These are phyloP conservation scores for Prunus mume DNA, from an alignment of 306 rosid species.

Conservation along the genomic window DNA sequence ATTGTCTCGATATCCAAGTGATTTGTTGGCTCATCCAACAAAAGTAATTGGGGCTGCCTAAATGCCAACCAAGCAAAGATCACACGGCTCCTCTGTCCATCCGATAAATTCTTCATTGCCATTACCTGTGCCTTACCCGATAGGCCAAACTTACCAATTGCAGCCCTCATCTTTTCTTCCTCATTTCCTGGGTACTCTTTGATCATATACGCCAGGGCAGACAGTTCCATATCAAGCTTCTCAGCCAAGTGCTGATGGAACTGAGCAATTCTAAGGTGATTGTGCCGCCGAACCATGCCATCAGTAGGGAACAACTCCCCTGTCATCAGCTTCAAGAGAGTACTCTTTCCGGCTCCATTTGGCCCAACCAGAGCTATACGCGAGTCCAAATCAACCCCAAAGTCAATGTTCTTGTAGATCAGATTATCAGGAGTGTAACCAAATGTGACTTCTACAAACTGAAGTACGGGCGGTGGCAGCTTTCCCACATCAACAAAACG, in stretches of 20 bases:
- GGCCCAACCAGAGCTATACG: constrained; percentile 97
- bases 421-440: constrained; percentile 94
- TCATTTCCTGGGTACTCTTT: constrained; percentile 92
- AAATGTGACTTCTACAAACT: constrained; percentile 86
- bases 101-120: constrained; percentile 95
- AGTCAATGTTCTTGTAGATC: constrained; percentile 81
- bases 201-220: constrained; percentile 82
- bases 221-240: constrained; percentile 80
- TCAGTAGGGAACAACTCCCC: constrained; percentile 80
- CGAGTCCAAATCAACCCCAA: constrained; percentile 94
- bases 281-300: constrained; percentile 98
- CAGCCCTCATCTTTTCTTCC: constrained; percentile 95
- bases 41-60: constrained; percentile 87
- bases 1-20: constrained; percentile 98
- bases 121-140: constrained; percentile 96
- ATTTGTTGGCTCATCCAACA: constrained; percentile 93
- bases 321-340: constrained; percentile 93
- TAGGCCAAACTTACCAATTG: constrained; percentile 89
- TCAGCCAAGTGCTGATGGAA: constrained; percentile 95
- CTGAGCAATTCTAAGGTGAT: constrained; percentile 97
- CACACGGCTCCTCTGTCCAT: constrained; percentile 96
- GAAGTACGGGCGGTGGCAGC: constrained; percentile 99
- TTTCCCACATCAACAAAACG: constrained; percentile 95
- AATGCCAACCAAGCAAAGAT: constrained; percentile 94
- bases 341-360: constrained; percentile 99